A percentile compares a stretch with the other conserved stretches of the same genome.
Evolutionary conservation across 352 stramenopile genomes (phyloP).

Genomic region (Salisapilia sapeloensis): DNA sequence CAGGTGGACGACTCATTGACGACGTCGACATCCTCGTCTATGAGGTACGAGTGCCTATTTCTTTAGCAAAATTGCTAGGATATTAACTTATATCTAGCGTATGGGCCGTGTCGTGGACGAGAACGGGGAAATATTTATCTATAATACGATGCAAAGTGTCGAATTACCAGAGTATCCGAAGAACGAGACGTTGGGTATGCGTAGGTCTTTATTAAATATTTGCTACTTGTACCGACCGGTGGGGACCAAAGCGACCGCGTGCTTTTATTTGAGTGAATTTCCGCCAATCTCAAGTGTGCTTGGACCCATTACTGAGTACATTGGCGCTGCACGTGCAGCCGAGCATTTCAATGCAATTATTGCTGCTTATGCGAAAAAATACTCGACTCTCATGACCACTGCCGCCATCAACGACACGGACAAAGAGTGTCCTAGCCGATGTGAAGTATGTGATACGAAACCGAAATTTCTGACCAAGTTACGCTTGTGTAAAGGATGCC

Average conservation of each 20-base stretch:
- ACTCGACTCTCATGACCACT: too few species aligned
- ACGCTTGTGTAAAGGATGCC: too few species aligned
- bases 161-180: constrained; percentile 29
- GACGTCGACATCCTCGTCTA: constrained; percentile 37
- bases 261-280: constrained; percentile 34
- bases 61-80: too few species aligned
- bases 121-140: constrained; percentile 36
- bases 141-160: constrained; percentile 33
- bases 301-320: constrained; percentile 17
- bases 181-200: constrained; percentile 11
- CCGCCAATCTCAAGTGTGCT: constrained; percentile 19
- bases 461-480: too few species aligned
- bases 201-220: constrained; percentile 21
- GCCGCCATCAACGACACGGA: too few species aligned
- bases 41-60: too few species aligned
- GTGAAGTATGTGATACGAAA: too few species aligned
- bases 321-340: constrained; percentile 28
- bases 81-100: too few species aligned
- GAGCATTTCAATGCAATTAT: too few species aligned
- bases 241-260: constrained; percentile 25
- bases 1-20: constrained; percentile 18
- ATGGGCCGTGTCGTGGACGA: constrained; percentile 42
- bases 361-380: too few species aligned
- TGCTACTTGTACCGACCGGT: constrained; percentile 47
- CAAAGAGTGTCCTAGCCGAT: too few species aligned